Base-by-base conservation (phyloP, 192 early-diverging fungal genomes). In the Lobulomyces angularis region DNA sequence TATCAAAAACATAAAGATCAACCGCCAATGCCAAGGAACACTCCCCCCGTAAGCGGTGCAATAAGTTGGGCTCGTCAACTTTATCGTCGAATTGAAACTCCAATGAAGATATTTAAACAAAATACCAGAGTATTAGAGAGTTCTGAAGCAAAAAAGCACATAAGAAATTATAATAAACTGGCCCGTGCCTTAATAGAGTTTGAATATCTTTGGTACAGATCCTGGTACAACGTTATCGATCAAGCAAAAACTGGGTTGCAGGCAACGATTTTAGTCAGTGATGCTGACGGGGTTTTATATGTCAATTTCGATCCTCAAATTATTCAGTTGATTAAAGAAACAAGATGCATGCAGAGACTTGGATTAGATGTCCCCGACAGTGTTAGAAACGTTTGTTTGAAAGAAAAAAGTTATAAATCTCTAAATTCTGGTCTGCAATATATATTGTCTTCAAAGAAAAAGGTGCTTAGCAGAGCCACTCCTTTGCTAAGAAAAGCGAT, bases 161-260 rank as follows among this genome's bases (percentile, higher is more conserved):
- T 78, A 30, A 57, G 65, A 22, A 77, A 78, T 53, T 78, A 78
- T 67, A 78, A 78, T 48, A 77, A 70, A 38, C 62, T 78, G 23
- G 73, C 75, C 2, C 45, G 75, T 6, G 75, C 72, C 0, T 45
- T 78, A 33, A 68, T 78, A 41, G 75, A 78, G 45, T 78, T 74
- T 45, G 73, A 78, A 39, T 19, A 76, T 30, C 43, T 78, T 9
- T 78, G 73, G 73, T 50, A 78, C 53, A 35, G 54, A 19, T 56
- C 73, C 1, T 78, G 75, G 75, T 67, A 51, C 45, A 56, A 50
- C 29, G 56, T 72, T 35, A 66, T 78, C 8, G 73, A 78, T 22
- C 62, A 69, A 49, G 69, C 73, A 5, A 77, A 77, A 25, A 73
- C 69, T 23, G 75, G 69, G 7, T 52, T 78, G 18, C 75, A 78